phyloP scores from a whole-genome alignment of 1,284 basidiomycete genomes.

The Lignosus rhinocerotis region DNA sequence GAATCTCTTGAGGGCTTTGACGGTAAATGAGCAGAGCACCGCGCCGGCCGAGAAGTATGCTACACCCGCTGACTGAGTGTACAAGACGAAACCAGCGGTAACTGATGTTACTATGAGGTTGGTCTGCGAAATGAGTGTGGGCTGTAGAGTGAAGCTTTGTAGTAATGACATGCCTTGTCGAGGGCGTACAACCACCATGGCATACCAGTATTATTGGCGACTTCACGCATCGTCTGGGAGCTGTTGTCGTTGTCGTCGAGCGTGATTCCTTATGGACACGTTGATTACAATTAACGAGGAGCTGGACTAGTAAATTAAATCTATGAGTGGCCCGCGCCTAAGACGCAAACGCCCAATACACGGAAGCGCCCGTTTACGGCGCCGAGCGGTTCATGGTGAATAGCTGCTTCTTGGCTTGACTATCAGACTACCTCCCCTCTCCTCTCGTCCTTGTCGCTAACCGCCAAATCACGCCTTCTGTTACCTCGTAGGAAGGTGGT shows the following conservation, averaged over 20 bases:
- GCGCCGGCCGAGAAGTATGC: slow-evolving; percentile 71
- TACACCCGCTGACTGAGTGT: slow-evolving; percentile 69
- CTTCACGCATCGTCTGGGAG: neutral
- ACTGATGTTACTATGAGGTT: slow-evolving; percentile 52
- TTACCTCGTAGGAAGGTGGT: no score
- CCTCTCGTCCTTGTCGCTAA: neutral
- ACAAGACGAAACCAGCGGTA: slow-evolving; percentile 59
- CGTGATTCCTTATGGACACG: neutral
- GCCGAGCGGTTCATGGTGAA: no score
- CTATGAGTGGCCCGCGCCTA: no score
- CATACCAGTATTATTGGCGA: neutral
- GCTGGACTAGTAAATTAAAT: neutral
- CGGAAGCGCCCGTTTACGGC: neutral
- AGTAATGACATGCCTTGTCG: slow-evolving; percentile 13
- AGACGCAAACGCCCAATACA: neutral
- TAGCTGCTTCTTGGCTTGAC: neutral
- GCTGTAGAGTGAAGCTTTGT: neutral
- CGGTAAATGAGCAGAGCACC: slow-evolving; percentile 58
- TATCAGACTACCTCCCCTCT: neutral
- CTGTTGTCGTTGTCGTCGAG: neutral
- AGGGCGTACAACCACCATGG: slow-evolving; percentile 20
- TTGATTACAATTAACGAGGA: neutral
- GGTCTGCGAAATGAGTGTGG: slow-evolving; percentile 26
- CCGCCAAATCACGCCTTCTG: no score
- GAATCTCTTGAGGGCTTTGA: slow-evolving; percentile 67